Percentiles rank a stretch among this genome's conserved stretches.
phyloP scores from a whole-genome alignment of 2,329 filamentous ascomycete genomes.

The Aspergillus arachidicola region DNA sequence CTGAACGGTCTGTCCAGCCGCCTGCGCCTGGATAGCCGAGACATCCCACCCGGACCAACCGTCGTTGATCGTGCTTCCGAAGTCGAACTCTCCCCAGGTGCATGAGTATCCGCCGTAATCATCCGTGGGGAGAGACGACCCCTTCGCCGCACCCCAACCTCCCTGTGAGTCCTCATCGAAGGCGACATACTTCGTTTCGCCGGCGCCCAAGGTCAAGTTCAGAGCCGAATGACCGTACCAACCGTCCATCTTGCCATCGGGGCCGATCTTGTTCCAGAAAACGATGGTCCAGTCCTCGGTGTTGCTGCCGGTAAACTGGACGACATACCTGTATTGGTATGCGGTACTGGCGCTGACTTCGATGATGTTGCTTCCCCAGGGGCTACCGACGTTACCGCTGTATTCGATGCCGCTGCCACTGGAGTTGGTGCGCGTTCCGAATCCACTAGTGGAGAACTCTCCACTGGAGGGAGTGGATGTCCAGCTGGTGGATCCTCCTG shows the following conservation, averaged over 20 bases:
- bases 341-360: constrained; percentile 33
- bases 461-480: constrained; percentile 23
- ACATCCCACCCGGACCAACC: constrained; percentile 45
- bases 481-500: constrained; percentile 22
- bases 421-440: constrained; percentile 34
- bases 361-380: constrained; percentile 46
- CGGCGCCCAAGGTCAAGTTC: constrained; percentile 33
- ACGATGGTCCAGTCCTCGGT: constrained; percentile 35
- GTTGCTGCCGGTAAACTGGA: constrained; percentile 34
- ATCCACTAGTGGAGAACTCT: constrained; percentile 28
- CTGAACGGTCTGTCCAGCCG: constrained; percentile 32
- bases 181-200: constrained; percentile 39
- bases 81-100: constrained; percentile 45
- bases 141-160: constrained; percentile 36
- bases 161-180: constrained; percentile 44
- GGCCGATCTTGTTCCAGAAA: constrained; percentile 46
- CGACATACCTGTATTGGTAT: constrained; percentile 41
- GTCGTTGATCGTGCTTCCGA: constrained; percentile 35
- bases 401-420: constrained; percentile 29
- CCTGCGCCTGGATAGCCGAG: constrained; percentile 40
- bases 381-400: constrained; percentile 40
- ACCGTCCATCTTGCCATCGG: constrained; percentile 36
- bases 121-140: constrained; percentile 29
- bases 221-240: constrained; percentile 41
- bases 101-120: constrained; percentile 36